Percentiles rank a stretch among this genome's conserved stretches.
phyloP scores from a whole-genome alignment of 495 filamentous ascomycete species.

The Usnea hakonensis region DNA sequence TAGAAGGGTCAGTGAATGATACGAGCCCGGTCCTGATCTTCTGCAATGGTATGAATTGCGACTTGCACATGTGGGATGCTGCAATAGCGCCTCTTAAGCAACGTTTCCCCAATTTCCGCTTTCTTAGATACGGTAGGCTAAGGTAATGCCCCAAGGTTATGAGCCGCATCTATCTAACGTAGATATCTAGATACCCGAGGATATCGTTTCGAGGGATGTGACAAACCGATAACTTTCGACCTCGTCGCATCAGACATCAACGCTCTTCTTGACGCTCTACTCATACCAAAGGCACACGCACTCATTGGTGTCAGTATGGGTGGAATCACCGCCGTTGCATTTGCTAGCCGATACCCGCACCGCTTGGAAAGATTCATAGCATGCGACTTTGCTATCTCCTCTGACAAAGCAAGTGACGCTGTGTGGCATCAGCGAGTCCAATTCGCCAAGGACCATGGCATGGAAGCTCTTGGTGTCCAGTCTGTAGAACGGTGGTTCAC shows the following conservation, averaged over 20 bases:
- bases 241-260: not conserved
- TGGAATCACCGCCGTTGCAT: not conserved
- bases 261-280: not conserved
- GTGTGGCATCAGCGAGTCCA: not conserved
- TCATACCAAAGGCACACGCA: not conserved
- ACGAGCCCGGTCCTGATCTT: not conserved
- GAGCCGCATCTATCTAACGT: not conserved
- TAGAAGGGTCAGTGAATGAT: not conserved
- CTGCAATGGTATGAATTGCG: not conserved
- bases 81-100: not conserved
- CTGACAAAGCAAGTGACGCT: not conserved
- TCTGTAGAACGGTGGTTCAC: not conserved
- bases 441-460: not conserved
- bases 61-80: not conserved
- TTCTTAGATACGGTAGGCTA: not conserved
- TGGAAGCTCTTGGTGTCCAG: not conserved
- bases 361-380: not conserved
- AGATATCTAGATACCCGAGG: not conserved
- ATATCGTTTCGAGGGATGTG: not conserved
- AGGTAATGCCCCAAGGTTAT: not conserved
- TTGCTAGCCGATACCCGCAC: not conserved
- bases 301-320: not conserved
- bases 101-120: not conserved
- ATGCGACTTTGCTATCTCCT: not conserved
- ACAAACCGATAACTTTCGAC: not conserved